A percentile compares a stretch with the other conserved stretches of the same genome.
Evolutionary conservation across 306 rosid species (phyloP).

Genomic region (Luffa acutangula): DNA sequence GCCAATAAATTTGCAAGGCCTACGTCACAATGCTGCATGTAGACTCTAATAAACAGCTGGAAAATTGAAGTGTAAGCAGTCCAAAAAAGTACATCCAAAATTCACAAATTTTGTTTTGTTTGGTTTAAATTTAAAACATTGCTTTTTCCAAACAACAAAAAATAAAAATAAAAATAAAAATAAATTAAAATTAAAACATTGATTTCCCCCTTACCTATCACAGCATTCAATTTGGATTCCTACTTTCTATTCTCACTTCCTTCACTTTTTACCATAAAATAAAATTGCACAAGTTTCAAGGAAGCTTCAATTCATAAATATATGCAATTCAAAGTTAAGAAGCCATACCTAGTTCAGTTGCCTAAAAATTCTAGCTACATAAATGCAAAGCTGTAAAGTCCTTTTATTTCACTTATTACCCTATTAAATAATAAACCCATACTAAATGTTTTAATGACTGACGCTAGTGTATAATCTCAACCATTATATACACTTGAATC

Average conservation of each 20-base stretch:
- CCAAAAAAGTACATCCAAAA: background rate
- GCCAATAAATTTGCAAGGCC: background rate
- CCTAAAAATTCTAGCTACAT: background rate
- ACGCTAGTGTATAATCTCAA: background rate
- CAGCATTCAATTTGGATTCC: background rate
- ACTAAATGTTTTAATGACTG: background rate
- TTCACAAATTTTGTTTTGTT: background rate
- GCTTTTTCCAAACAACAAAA: too few relatives aligned
- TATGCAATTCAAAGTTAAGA: background rate
- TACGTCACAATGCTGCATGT: background rate
- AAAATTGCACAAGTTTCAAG: background rate
- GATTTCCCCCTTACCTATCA: background rate
- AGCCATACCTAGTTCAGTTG: background rate
- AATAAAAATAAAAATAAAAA: too few relatives aligned
- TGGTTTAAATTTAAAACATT: background rate
- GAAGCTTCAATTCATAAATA: background rate
- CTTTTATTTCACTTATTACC: background rate
- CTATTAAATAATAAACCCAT: background rate
- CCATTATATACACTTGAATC: background rate
- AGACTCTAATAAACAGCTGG: background rate
- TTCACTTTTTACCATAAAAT: too few relatives aligned
- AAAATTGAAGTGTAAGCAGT: background rate
- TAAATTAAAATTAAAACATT: background rate
- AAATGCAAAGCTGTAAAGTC: background rate
- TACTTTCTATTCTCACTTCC: background rate